Evolutionary conservation across 2,329 filamentous ascomycete species (phyloP), one percentile per base, ranked within the genome.

Genomic region (Chalara sp.): DNA sequence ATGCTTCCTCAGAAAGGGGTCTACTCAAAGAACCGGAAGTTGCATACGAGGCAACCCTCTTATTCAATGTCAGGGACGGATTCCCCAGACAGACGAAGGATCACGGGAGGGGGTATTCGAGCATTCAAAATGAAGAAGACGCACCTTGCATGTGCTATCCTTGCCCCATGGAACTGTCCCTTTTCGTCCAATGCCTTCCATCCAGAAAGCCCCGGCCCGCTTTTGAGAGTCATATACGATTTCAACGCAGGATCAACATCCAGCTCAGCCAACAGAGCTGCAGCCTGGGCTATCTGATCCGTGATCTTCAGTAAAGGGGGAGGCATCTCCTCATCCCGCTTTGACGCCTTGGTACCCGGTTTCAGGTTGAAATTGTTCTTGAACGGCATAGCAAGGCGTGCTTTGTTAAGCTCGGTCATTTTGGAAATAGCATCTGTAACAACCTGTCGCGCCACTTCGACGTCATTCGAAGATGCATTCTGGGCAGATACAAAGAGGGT

Each of bases 121-220:
- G n/a, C n/a, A n/a, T n/a, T n/a, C n/a, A n/a, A n/a, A n/a, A n/a
- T n/a, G n/a, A n/a, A n/a, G n/a, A n/a, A n/a, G n/a, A n/a, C n/a
- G n/a, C n/a, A 37, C 33, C n/a, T 37, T 37, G 33, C n/a, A 37
- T 7, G 33, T 37, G 7, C 7, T n/a, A 21, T 53, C 45, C 13
- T 52, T 43, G 32, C 49, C 52, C 50, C 43, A 54, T 12, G 51
- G 48, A 6, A 53, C 43, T 10, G 48, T 53, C 32, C 51, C 54
- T 32, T 50, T 46, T 28, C 45, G 13, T 13, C 1, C 41, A 30
- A 57, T 28, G 46, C 42, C 44, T 10, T 43, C 49, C 48, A 56
- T 52, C 55, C 53, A 57, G 50, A 46, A 54, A 28, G 51, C 37
- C 13, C 48, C 51, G 2, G 46, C 21, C 51, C 45, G 32, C 45